Percentiles rank a stretch among this genome's conserved stretches.
phyloP scores from a whole-genome alignment of 495 filamentous ascomycete genomes.

The Aspergillus asperescens region DNA sequence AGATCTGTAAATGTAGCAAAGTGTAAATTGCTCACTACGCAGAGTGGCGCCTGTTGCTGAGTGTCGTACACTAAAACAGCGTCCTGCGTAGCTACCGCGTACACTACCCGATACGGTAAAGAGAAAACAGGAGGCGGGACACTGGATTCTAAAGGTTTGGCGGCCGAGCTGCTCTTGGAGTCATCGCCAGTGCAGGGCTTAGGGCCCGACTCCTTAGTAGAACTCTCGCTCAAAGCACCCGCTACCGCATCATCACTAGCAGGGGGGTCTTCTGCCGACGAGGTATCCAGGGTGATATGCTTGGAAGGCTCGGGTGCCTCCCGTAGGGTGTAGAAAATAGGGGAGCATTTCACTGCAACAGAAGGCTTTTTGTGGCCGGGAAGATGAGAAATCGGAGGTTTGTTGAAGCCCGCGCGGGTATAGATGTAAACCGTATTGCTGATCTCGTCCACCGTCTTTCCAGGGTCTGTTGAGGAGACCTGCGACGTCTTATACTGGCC shows the following conservation, averaged over 20 bases:
- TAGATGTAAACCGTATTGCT: constrained; percentile 99
- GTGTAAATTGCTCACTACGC: constrained; percentile 91
- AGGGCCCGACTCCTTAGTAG: constrained; percentile 73
- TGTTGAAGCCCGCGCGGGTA: constrained; percentile 92
- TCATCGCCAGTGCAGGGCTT: constrained; percentile 37
- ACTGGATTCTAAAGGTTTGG: constrained; percentile 49
- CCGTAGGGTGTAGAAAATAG: constrained; percentile 78
- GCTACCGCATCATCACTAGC: constrained; percentile 74
- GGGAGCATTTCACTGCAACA: constrained; percentile 91
- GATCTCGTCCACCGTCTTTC: constrained; percentile 73
- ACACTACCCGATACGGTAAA: constrained; percentile 88
- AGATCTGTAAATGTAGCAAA: constrained; percentile 97
- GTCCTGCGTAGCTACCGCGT: constrained; percentile 96
- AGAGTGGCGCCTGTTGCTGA: constrained; percentile 88
- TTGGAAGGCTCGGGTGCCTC: constrained; percentile 63
- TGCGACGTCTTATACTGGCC: constrained; percentile 89
- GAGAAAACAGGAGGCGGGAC: constrained; percentile 68
- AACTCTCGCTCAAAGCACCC: constrained; percentile 48
- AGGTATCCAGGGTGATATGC: constrained; percentile 90
- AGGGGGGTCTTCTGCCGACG: constrained; percentile 78
- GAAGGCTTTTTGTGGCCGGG: constrained; percentile 98
- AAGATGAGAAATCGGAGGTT: constrained; percentile 93
- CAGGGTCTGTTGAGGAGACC: constrained; percentile 57
- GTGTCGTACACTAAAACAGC: constrained; percentile 96
- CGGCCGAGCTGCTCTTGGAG: constrained; percentile 40